Evolutionary conservation across 306 rosid genomes (phyloP).

Genomic region (Cucurbita moschata): DNA sequence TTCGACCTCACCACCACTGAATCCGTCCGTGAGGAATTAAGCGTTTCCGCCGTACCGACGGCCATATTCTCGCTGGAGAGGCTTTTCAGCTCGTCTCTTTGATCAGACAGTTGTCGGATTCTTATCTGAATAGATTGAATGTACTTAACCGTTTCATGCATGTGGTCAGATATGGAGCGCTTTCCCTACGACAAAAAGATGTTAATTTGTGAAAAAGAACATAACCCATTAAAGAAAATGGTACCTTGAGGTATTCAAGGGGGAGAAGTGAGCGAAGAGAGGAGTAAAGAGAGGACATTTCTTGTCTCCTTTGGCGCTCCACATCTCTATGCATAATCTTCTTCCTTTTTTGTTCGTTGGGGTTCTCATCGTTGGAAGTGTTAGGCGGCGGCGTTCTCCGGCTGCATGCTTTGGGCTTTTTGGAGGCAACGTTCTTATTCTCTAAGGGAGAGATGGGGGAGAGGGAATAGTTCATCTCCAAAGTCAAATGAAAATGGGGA

Average conservation of each 20-base stretch:
- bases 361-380: neutral
- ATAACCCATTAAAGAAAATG: no score
- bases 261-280: constrained; percentile 24
- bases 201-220: no score
- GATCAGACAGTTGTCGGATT: constrained; percentile 11
- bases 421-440: fast-evolving
- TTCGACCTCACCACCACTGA: neutral
- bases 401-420: neutral
- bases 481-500: neutral
- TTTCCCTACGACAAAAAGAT: constrained; percentile 16
- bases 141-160: constrained; percentile 19
- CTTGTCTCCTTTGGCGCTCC: constrained; percentile 38
- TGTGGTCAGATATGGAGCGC: constrained; percentile 34
- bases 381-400: neutral
- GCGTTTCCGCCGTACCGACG: neutral
- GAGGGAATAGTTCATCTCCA: neutral
- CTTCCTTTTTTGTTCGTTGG: constrained; percentile 7
- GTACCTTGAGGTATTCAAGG: constrained; percentile 23
- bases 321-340: constrained; percentile 26
- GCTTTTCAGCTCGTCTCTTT: constrained; percentile 19
- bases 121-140: constrained; percentile 18
- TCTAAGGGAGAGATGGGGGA: neutral
- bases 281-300: constrained; percentile 29
- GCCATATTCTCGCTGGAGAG: neutral
- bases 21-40: neutral